Percentiles rank a stretch among this genome's conserved stretches.
Evolutionary conservation across 2,329 filamentous ascomycete genomes (phyloP).

Genomic region (Celoporthe dispersa): DNA sequence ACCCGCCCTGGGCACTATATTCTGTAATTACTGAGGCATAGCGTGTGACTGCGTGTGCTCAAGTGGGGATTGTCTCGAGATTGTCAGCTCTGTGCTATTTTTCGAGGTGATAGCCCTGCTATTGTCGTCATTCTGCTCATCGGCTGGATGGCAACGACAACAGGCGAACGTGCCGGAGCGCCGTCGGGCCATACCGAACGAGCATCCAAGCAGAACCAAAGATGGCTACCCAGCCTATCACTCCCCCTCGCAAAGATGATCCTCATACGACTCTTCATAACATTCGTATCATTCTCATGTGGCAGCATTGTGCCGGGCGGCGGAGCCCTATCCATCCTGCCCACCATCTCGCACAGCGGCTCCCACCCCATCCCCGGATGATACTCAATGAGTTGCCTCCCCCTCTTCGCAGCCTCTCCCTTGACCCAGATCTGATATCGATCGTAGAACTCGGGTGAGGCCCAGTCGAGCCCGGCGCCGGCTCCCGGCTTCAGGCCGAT

Average conservation of each 20-base stretch:
- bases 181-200: not conserved
- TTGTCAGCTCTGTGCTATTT: not conserved
- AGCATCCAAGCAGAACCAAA: not conserved
- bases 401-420: not conserved
- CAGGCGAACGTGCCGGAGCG: not conserved
- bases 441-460: constrained; percentile 8
- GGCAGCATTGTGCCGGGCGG: constrained; percentile 37
- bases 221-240: not conserved
- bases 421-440: constrained; percentile 4
- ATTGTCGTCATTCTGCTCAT: not conserved
- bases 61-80: not conserved
- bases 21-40: not conserved
- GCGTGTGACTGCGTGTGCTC: not conserved
- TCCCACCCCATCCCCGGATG: constrained; percentile 11
- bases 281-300: constrained; percentile 36
- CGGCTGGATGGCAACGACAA: not conserved
- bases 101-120: not conserved
- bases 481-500: not conserved
- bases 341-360: constrained; percentile 12
- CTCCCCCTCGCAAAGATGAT: not conserved
- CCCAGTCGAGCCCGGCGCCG: constrained; percentile 3
- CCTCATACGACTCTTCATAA: constrained; percentile 5
- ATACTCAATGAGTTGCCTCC: constrained; percentile 8
- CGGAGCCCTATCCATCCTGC: constrained; percentile 35
- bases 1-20: no score